Percentiles rank a stretch among this genome's conserved stretches.
Evolutionary conservation across 2,329 filamentous ascomycete species (phyloP).

Genomic region (Penicillium italicum): DNA sequence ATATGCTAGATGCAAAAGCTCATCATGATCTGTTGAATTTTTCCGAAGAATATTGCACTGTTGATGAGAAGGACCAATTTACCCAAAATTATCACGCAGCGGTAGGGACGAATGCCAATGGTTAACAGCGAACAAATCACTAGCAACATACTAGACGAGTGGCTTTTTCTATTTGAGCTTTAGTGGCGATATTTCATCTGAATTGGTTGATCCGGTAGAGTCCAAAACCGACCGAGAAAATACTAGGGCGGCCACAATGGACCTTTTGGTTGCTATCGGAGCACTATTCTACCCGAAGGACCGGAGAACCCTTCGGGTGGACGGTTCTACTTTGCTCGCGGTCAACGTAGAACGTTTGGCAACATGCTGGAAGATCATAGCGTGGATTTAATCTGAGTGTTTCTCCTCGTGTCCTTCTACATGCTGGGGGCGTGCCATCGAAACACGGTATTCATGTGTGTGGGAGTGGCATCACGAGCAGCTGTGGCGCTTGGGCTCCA

Average conservation of each 20-base stretch:
- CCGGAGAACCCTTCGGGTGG: slow-evolving; percentile 30
- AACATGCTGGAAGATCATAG: slow-evolving; percentile 55
- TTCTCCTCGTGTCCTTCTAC: slow-evolving; percentile 57
- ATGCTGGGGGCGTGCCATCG: slow-evolving; percentile 57
- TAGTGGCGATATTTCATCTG: slow-evolving; percentile 23
- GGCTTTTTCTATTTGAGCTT: slow-evolving; percentile 42
- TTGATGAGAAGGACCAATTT: slow-evolving; percentile 33
- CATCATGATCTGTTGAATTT: slow-evolving; percentile 34
- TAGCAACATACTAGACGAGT: slow-evolving; percentile 34
- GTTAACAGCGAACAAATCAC: not conserved
- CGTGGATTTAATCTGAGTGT: slow-evolving; percentile 51
- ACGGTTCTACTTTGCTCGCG: slow-evolving; percentile 47
- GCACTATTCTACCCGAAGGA: slow-evolving; percentile 46
- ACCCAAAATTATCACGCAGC: slow-evolving; percentile 32
- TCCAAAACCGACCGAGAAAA: slow-evolving; percentile 23
- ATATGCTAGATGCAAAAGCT: slow-evolving; percentile 52
- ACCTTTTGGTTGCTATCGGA: slow-evolving; percentile 53
- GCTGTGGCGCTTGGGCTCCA: slow-evolving; percentile 58
- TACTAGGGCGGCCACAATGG: slow-evolving; percentile 31
- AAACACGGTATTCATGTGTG: slow-evolving; percentile 61
- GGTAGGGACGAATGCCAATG: slow-evolving; percentile 15
- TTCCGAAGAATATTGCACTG: slow-evolving; percentile 30
- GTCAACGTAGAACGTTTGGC: slow-evolving; percentile 48
- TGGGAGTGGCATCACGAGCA: slow-evolving; percentile 57
- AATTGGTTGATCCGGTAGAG: slow-evolving; percentile 5